These are phyloP conservation scores for Nevesoporus exiguus DNA, from an alignment of 768 basidiomycete genomes.

Conservation along the genomic window DNA sequence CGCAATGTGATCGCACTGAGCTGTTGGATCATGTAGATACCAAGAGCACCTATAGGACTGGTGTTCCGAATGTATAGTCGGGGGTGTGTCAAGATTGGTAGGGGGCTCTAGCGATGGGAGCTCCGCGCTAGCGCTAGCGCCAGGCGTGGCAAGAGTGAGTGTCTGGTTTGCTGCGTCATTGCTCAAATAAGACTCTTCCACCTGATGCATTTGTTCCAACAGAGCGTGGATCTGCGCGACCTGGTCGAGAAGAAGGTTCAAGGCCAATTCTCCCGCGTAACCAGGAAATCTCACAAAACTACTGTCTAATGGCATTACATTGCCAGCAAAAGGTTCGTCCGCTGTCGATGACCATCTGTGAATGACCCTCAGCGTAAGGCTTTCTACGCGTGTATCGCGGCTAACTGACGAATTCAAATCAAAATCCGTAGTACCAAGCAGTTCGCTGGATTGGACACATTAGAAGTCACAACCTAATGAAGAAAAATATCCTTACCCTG, in stretches of 20 bases:
- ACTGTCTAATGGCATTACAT: background rate
- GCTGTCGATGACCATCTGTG: constrained; percentile 1
- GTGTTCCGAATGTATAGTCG: background rate
- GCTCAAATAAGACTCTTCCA: background rate
- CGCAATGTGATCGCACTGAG: background rate
- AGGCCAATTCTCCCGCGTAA: background rate
- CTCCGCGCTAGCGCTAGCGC: background rate
- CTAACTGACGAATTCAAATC: constrained; percentile 4
- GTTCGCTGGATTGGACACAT: background rate
- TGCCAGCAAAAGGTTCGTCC: background rate
- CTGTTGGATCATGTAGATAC: background rate
- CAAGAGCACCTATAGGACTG: constrained; percentile 13
- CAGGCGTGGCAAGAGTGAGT: background rate
- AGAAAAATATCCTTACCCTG: background rate
- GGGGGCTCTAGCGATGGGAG: background rate
- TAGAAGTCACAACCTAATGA: background rate
- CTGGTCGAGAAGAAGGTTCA: background rate
- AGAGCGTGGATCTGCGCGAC: background rate
- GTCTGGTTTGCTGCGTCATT: background rate
- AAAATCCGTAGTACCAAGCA: background rate
- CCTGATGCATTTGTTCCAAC: background rate
- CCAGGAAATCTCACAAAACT: background rate
- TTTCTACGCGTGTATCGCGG: background rate
- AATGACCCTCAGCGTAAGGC: background rate
- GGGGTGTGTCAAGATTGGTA: background rate